phyloP scores from a whole-genome alignment of 371 early-diverging fungal species.

The Lichtheimia hyalospora region DNA sequence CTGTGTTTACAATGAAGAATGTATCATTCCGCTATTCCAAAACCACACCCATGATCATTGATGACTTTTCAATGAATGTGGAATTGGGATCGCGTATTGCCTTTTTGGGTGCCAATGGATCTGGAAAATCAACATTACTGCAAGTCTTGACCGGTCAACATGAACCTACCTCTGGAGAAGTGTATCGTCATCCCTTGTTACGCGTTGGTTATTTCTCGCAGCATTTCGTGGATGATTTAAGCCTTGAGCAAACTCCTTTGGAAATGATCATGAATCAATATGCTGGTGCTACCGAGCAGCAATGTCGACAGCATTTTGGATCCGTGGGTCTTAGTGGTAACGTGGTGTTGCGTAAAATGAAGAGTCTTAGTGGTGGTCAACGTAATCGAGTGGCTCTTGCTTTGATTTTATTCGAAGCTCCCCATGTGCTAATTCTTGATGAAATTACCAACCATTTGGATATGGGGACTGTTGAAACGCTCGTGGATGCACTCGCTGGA shows the following conservation, averaged over 20 bases:
- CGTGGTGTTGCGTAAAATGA: constrained; percentile 49
- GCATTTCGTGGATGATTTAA: constrained; percentile 68
- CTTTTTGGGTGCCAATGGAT: constrained; percentile 79
- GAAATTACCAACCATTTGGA: constrained; percentile 87
- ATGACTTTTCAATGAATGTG: constrained; percentile 63
- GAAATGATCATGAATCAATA: constrained; percentile 45
- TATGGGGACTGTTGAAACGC: constrained; percentile 70
- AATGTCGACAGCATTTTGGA: constrained; percentile 67
- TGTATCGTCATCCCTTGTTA: constrained; percentile 58
- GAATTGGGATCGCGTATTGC: constrained; percentile 61
- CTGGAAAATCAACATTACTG: constrained; percentile 85
- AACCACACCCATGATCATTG: constrained; percentile 25
- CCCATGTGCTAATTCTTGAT: constrained; percentile 82
- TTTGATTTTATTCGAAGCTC: constrained; percentile 55
- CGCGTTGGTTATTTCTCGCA: constrained; percentile 82
- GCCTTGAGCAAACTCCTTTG: constrained; percentile 49
- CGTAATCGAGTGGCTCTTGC: constrained; percentile 75
- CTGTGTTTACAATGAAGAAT: constrained; percentile 63
- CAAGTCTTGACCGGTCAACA: constrained; percentile 67
- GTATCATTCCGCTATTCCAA: constrained; percentile 59
- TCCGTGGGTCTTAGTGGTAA: constrained; percentile 67
- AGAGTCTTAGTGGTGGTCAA: constrained; percentile 73
- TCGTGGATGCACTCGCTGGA: constrained; percentile 59
- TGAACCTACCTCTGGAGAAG: constrained; percentile 54
- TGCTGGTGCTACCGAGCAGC: constrained; percentile 55